Evolutionary conservation across 1,284 basidiomycete genomes (phyloP).

Genomic region (Waitea zeae): DNA sequence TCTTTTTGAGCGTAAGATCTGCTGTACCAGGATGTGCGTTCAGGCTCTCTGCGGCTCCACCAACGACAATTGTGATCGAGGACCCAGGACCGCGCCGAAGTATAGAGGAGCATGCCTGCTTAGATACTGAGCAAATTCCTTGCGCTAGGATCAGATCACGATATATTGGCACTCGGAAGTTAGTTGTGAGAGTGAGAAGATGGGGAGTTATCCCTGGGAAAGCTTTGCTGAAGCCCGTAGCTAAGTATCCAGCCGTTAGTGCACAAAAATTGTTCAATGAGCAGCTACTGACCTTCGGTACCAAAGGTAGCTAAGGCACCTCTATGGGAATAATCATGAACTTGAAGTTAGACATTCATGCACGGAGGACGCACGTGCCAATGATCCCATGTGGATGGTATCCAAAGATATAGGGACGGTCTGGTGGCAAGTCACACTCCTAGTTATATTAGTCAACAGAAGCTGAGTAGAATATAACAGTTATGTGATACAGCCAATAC

Average conservation of each 20-base stretch:
- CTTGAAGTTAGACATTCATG: background rate
- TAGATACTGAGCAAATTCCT: conserved; percentile 88
- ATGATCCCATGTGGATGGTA: conserved; percentile 95
- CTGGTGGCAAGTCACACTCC: conserved; percentile 81
- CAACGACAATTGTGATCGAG: conserved; percentile 90
- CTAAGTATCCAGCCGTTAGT: conserved; percentile 19
- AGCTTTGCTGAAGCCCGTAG: conserved; percentile 78
- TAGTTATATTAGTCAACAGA: conserved; percentile 14
- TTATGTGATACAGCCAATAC: background rate
- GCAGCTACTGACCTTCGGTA: conserved; percentile 51
- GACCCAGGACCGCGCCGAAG: conserved; percentile 54
- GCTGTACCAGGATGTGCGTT: conserved; percentile 90
- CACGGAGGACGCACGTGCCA: conserved; percentile 56
- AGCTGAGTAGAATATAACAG: conserved; percentile 2
- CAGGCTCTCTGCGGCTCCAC: conserved; percentile 89
- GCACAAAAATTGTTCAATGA: background rate
- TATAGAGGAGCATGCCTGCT: conserved; percentile 80
- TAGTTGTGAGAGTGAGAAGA: conserved; percentile 78
- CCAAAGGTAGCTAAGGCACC: conserved; percentile 89
- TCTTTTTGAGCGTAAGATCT: conserved; percentile 77
- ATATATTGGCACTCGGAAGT: conserved; percentile 89
- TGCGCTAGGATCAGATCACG: conserved; percentile 77
- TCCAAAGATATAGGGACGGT: conserved; percentile 90
- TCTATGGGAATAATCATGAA: conserved; percentile 21
- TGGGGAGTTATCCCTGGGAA: conserved; percentile 92